Conservation (phyloP, 1,284 basidiomycete species). For the Naganishia liquefaciens region DNA sequence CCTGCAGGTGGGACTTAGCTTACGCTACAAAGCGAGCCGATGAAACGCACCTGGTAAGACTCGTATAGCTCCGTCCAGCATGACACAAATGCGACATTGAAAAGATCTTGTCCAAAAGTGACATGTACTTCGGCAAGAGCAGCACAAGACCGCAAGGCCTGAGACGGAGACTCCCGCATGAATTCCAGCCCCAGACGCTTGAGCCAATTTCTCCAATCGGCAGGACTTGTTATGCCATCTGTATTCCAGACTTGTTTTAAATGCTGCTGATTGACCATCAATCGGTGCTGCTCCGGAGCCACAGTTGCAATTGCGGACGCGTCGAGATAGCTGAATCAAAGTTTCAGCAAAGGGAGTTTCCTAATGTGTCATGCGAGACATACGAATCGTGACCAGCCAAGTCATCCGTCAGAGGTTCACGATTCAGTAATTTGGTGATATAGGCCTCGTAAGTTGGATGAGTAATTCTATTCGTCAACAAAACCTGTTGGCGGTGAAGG, state of each 20-base stretch:
- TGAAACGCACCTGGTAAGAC: slow-evolving; percentile 75
- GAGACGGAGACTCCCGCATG: slow-evolving; percentile 97
- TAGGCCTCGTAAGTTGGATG: slow-evolving; percentile 86
- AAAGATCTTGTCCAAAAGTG: slow-evolving; percentile 89
- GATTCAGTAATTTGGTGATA: slow-evolving; percentile 84
- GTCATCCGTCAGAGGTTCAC: slow-evolving; percentile 79
- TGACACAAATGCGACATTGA: slow-evolving; percentile 97
- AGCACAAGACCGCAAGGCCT: slow-evolving; percentile 93
- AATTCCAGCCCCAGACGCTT: slow-evolving; percentile 90
- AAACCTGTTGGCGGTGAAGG: slow-evolving; percentile 59
- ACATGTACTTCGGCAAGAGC: slow-evolving; percentile 88
- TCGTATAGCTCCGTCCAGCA: slow-evolving; percentile 98
- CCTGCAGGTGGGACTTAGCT: slow-evolving; percentile 58
- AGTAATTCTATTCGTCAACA: slow-evolving; percentile 75
- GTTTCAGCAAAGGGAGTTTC: neutral
- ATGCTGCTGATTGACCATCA: slow-evolving; percentile 96
- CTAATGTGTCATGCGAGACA: slow-evolving; percentile 30
- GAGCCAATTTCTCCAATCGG: slow-evolving; percentile 98
- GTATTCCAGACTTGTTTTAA: slow-evolving; percentile 97
- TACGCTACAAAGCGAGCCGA: neutral
- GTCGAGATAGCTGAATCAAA: slow-evolving; percentile 22
- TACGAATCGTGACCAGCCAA: slow-evolving; percentile 55
- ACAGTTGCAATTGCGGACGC: slow-evolving; percentile 38
- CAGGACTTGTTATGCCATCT: slow-evolving; percentile 72
- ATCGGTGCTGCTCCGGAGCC: slow-evolving; percentile 72